A percentile compares a stretch with the other conserved stretches of the same genome.
Conservation (phyloP, 306 rosid genomes). For the Canavalia ensiformis region DNA sequence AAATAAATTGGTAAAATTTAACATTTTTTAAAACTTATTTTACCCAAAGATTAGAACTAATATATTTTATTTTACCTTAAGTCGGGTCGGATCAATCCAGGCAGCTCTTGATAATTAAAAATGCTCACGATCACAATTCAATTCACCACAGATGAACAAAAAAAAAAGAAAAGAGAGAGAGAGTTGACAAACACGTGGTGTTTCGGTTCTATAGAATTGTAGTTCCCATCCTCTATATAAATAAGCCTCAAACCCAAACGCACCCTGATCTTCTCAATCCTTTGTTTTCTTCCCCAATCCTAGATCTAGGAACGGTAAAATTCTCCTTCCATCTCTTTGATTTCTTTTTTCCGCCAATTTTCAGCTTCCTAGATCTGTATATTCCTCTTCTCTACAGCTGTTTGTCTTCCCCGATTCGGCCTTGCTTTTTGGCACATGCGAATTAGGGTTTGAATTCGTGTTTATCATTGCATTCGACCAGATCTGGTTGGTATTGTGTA, state of each 20-base stretch:
- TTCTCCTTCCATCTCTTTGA: background rate
- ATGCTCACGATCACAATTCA: no score
- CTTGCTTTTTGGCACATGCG: background rate
- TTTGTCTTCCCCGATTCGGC: background rate
- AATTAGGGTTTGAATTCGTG: slow-evolving; percentile 38
- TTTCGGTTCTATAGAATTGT: background rate
- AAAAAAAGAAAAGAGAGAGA: background rate
- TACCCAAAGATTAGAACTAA: no score
- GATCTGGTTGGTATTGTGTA: background rate
- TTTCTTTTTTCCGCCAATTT: background rate
- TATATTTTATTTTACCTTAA: no score
- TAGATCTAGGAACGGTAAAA: slow-evolving; percentile 19
- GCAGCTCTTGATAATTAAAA: no score
- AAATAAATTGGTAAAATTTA: no score
- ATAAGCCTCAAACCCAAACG: background rate
- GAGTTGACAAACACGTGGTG: background rate
- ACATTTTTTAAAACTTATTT: no score
- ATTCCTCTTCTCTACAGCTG: slow-evolving; percentile 13
- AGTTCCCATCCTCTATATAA: background rate
- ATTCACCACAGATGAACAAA: no score
- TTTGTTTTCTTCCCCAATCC: background rate
- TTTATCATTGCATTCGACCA: background rate
- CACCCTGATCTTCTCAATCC: background rate
- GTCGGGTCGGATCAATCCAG: no score
- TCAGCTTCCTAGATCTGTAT: slow-evolving; percentile 25